A percentile compares a stretch with the other conserved stretches of the same genome.
Conservation (phyloP, 2,329 filamentous ascomycete species). For the Fulvia fulva region DNA sequence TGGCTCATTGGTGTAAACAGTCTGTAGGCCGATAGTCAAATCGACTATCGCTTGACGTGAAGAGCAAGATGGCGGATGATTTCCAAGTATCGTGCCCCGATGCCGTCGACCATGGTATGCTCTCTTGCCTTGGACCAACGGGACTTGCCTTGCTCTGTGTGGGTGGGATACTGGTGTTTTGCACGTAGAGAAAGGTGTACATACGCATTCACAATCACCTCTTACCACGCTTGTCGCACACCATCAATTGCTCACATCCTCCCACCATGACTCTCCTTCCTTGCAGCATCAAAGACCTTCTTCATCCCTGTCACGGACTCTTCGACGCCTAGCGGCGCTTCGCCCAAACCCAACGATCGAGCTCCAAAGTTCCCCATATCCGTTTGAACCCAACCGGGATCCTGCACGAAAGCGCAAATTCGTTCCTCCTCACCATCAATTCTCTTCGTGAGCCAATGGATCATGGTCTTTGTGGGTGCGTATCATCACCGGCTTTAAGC, state of each 20-base stretch:
- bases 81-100: too few relatives aligned
- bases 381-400: constrained; percentile 41
- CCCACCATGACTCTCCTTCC: constrained; percentile 4
- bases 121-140: too few relatives aligned
- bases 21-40: too few relatives aligned
- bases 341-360: constrained; percentile 26
- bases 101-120: too few relatives aligned
- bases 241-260: constrained; percentile 1
- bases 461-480: constrained; percentile 42
- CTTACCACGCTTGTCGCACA: constrained; percentile 2
- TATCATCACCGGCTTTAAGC: constrained; percentile 30
- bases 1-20: too few relatives aligned
- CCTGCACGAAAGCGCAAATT: constrained; percentile 25
- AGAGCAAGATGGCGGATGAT: too few relatives aligned
- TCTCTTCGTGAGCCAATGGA: constrained; percentile 38
- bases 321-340: constrained; percentile 36
- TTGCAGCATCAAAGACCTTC: constrained; percentile 7
- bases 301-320: constrained; percentile 35
- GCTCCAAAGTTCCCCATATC: constrained; percentile 41
- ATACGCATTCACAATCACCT: too few relatives aligned
- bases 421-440: constrained; percentile 35
- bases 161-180: too few relatives aligned
- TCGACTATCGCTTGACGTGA: too few relatives aligned
- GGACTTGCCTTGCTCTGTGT: too few relatives aligned
- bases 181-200: too few relatives aligned